These are phyloP conservation scores for Colletotrichum lini DNA, from an alignment of 2,329 filamentous ascomycete genomes.

Conservation along the genomic window DNA sequence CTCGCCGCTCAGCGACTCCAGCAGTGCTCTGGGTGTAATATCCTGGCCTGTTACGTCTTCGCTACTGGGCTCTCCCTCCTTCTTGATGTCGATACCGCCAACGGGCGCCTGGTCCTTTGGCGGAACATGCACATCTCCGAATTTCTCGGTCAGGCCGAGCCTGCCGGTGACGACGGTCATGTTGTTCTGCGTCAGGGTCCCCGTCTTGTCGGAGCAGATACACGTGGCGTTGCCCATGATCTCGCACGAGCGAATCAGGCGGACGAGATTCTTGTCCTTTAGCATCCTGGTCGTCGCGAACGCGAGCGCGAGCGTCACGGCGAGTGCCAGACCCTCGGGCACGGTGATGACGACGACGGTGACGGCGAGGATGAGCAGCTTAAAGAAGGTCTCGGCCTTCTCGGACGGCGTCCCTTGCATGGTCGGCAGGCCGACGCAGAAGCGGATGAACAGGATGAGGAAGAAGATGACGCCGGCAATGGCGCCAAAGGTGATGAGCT, in stretches of 20 bases:
- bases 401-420: slow-evolving; percentile 53
- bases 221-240: slow-evolving; percentile 76
- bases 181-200: slow-evolving; percentile 74
- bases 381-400: slow-evolving; percentile 70
- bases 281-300: slow-evolving; percentile 76
- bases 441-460: slow-evolving; percentile 58
- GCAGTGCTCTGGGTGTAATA: slow-evolving; percentile 11
- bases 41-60: slow-evolving; percentile 48
- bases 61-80: slow-evolving; percentile 43
- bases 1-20: slow-evolving; percentile 51
- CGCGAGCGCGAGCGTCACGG: slow-evolving; percentile 73
- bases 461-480: slow-evolving; percentile 60
- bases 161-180: slow-evolving; percentile 74
- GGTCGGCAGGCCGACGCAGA: slow-evolving; percentile 51
- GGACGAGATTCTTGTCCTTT: slow-evolving; percentile 74
- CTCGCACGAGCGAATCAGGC: slow-evolving; percentile 71
- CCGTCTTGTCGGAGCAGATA: slow-evolving; percentile 77
- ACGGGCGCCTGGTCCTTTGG: background rate
- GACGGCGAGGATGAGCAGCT: slow-evolving; percentile 71
- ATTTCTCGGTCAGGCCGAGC: slow-evolving; percentile 60
- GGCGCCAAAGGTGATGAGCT: slow-evolving; percentile 69
- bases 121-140: slow-evolving; percentile 49
- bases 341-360: slow-evolving; percentile 73
- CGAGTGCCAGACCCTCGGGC: slow-evolving; percentile 73
- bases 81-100: slow-evolving; percentile 44